Percentiles rank a stretch among this genome's conserved stretches.
These are phyloP conservation scores for Dryadomyces quercivorus DNA, from an alignment of 2,329 filamentous ascomycete species.

Conservation along the genomic window DNA sequence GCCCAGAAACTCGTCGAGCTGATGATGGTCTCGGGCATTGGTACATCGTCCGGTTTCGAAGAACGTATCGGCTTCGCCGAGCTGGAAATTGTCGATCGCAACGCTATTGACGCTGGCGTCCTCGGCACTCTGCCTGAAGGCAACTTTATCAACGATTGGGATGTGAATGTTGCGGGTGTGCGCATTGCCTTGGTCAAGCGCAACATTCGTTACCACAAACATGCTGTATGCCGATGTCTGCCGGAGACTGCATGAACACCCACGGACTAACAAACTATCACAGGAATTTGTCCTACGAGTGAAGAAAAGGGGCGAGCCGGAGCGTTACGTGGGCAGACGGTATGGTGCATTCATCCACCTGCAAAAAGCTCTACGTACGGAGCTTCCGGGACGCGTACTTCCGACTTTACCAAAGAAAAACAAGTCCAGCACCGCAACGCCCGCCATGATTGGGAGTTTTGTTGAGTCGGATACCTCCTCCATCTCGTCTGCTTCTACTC, in stretches of 20 bases:
- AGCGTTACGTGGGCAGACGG: slow-evolving; percentile 69
- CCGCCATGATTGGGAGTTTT: slow-evolving; percentile 38
- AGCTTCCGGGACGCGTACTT: slow-evolving; percentile 83
- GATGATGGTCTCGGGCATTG: slow-evolving; percentile 98
- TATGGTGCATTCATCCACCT: slow-evolving; percentile 81
- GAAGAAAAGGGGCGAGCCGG: slow-evolving; percentile 61
- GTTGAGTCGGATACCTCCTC: slow-evolving; percentile 67
- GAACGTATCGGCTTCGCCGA: slow-evolving; percentile 94
- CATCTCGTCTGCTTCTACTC: slow-evolving; percentile 66
- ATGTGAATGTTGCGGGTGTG: slow-evolving; percentile 88
- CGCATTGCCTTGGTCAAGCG: slow-evolving; percentile 69
- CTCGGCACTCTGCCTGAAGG: slow-evolving; percentile 82
- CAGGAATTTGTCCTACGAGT: slow-evolving; percentile 85
- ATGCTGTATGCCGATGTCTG: slow-evolving; percentile 50
- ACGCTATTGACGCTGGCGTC: slow-evolving; percentile 82
- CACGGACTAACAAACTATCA: neutral
- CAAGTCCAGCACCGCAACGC: slow-evolving; percentile 60
- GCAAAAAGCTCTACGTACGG: slow-evolving; percentile 65
- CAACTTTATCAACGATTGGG: slow-evolving; percentile 89
- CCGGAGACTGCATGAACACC: neutral
- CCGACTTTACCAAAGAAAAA: slow-evolving; percentile 86
- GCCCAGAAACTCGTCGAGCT: slow-evolving; percentile 91
- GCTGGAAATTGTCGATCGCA: slow-evolving; percentile 89
- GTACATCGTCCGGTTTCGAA: slow-evolving; percentile 92
- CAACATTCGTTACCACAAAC: slow-evolving; percentile 79